Base-by-base conservation (phyloP, 2,329 filamentous ascomycete species). In the Paradendryphiella salina region DNA sequence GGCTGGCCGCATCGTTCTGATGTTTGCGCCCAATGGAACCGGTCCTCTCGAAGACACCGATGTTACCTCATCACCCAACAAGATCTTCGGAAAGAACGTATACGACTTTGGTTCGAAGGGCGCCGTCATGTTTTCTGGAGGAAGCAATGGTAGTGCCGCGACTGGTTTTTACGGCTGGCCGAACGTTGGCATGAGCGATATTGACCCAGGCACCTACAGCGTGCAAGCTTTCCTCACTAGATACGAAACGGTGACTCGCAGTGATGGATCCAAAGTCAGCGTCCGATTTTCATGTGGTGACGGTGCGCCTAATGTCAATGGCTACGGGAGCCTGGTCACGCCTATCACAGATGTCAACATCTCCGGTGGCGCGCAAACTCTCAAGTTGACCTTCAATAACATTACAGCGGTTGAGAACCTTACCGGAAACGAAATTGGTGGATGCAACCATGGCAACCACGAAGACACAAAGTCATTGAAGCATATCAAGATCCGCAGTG, bases 391-490 rank as follows among this genome's bases (percentile, higher is more conserved):
- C 6, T 72, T 75, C 56, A 64, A 63, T 46, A 66, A 66, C 35
- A 47, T 67, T 18, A 66, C 61, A 1, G 54, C 57, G 1, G 15
- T 50, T 3, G 55, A 61, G n/a, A 39, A 54, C 1, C 67, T 70
- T 44, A 61, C 54, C 13, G 71, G 71, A 3, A 65, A 54, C 5
- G 73, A 74, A 46, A 72, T 73, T 23, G 71, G 73, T 1, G 69
- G 70, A 3, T 74, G 73, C 51, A 53, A 62, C 15, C 73, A 75
- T 45, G 72, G 70, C n/a, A 75, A 74, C 46, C 74, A 74, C 42
- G 52, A 59, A 23, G 71, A 74, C 21, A 71, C 65, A 0, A 59
- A 66, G 5, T 50, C 50, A 3, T 44, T 74, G 2, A 74, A 73
- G 47, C 54, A 72, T 40, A 41, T 74, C 57, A 75, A 74, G 54